Conservation (phyloP, 1,284 basidiomycete genomes). For the Hypsizygus ulmarius region DNA sequence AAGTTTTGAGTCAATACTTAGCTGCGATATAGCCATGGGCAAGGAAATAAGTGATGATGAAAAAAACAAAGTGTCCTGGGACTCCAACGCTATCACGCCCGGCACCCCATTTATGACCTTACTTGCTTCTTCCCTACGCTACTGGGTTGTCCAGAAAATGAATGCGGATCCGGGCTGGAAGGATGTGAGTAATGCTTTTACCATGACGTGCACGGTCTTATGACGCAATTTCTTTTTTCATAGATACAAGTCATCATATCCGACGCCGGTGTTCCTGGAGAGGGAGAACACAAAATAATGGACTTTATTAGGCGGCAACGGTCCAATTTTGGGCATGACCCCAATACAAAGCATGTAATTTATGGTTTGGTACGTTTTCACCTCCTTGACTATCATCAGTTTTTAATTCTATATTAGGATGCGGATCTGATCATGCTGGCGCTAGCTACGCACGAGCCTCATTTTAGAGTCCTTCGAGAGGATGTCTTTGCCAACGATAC, state of each 20-base stretch:
- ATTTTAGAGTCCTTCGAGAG: conserved; percentile 97
- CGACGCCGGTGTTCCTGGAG: conserved; percentile 95
- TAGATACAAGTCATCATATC: conserved; percentile 96
- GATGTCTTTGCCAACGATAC: conserved; percentile 92
- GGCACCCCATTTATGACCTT: conserved; percentile 99
- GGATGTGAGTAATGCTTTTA: conserved; percentile 49
- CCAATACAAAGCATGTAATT: conserved; percentile 96
- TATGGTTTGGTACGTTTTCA: conserved; percentile 82
- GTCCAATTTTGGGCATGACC: conserved; percentile 83
- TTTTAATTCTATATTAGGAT: conserved; percentile 54
- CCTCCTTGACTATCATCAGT: conserved; percentile 4
- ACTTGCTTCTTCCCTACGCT: conserved; percentile 84
- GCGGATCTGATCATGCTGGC: conserved; percentile 99
- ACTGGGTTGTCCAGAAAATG: conserved; percentile 96
- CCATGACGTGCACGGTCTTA: background rate
- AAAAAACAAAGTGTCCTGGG: conserved; percentile 88
- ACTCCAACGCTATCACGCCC: conserved; percentile 98
- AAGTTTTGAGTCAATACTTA: background rate
- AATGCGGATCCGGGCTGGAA: conserved; percentile 97
- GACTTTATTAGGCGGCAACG: conserved; percentile 95
- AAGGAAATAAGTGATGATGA: conserved; percentile 85
- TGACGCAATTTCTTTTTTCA: conserved; percentile 13
- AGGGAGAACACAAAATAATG: conserved; percentile 99
- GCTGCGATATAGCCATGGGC: conserved; percentile 70
- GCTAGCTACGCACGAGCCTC: conserved; percentile 95